phyloP scores from a whole-genome alignment of 75 land plant genomes.

The Cunninghamia lanceolata region DNA sequence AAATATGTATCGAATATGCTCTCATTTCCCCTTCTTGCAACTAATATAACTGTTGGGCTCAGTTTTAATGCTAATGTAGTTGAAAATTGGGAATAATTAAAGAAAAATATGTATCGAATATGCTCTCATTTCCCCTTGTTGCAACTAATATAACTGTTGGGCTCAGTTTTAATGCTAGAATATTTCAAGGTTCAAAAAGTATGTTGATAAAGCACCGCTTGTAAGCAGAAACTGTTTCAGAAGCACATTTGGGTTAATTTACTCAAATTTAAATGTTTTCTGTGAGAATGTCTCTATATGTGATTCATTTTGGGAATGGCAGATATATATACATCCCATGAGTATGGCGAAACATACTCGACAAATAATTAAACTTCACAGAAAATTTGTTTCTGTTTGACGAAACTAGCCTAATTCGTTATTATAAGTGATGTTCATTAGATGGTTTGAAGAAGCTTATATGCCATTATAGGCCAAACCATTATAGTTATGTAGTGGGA shows the following conservation, averaged over 20 bases:
- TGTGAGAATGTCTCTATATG: neutral
- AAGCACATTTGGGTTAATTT: neutral
- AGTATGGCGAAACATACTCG: no score
- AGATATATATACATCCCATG: neutral
- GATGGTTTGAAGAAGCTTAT: neutral
- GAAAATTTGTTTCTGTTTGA: neutral
- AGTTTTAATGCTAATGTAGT: neutral
- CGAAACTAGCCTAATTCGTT: neutral
- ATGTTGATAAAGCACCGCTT: neutral
- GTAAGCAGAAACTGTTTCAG: neutral
- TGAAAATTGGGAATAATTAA: neutral
- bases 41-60: neutral
- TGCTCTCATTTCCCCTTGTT: neutral
- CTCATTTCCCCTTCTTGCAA: neutral
- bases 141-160: neutral
- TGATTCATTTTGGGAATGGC: neutral
- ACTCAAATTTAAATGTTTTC: neutral
- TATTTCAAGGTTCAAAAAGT: neutral
- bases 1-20: neutral
- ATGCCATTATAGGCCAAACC: neutral
- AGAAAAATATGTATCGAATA: neutral
- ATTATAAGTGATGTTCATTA: neutral
- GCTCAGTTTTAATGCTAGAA: neutral
- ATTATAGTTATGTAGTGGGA: neutral
- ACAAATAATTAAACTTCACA: neutral